Evolutionary conservation across 768 basidiomycete species (phyloP), one percentile per base, ranked within the genome.

Genomic region (Heimioporus sp.): DNA sequence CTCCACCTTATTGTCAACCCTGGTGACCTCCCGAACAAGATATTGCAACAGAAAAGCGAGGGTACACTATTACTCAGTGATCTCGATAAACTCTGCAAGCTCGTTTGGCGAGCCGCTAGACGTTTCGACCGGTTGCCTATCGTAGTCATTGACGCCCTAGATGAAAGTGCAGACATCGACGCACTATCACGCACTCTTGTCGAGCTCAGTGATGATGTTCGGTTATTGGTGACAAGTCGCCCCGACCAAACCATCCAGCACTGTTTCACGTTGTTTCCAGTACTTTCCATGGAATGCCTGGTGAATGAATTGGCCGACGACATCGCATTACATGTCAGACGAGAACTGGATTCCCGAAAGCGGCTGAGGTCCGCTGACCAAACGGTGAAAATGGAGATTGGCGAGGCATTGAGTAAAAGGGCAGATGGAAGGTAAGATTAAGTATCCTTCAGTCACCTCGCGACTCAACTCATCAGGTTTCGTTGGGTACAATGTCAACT

Each of bases 91-190:
- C 51, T 54, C 17, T 34, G 48, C 21, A 28, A 31, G 5, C 38
- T 43, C 6, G 21, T 49, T 2, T 30, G 31, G n/a, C 48, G 35
- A 12, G 37, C 48, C 0, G 42, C 48, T 8, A 31, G 28, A 9
- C 32, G 13, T 21, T 48, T 54, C 32, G n/a, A 13, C n/a, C 28
- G 30, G 24, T 28, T 10, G 16, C 53, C 53, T 10, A 12, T 55
- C 15, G 30, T 55, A 37, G 44, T 55, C 9, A 52, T 55, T n/a
- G 54, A 55, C 16, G 54, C 50, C 2, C 49, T 55, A 7, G 54
- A 55, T 24, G 54, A 55, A 20, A 52, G 54, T 31, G 39, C 28
- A 4, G 43, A 49, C 28, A 12, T 50, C 6, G 20, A 44, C 5
- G 43, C 24, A 10, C 42, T 54, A 5, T 30, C 50, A 11, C 15